A percentile compares a stretch with the other conserved stretches of the same genome.
These are phyloP conservation scores for Exophiala sp. DNA, from an alignment of 2,329 filamentous ascomycete species.

Conservation along the genomic window DNA sequence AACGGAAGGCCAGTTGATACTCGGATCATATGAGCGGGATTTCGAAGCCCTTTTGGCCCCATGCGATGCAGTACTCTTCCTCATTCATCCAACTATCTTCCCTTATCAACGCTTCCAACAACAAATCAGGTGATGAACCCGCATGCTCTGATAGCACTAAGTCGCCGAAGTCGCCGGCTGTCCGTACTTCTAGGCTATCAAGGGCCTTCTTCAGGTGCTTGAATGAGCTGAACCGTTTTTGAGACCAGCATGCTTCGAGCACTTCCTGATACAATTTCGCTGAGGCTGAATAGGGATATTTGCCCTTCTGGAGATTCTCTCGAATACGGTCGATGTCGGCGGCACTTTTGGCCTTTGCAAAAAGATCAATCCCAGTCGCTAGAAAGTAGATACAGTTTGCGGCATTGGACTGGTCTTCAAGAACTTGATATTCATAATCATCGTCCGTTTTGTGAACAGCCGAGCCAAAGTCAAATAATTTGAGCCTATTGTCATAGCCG, in stretches of 20 bases:
- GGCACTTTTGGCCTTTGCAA: background rate
- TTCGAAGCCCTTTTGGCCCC: too few species aligned
- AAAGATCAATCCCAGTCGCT: slow-evolving; percentile 1
- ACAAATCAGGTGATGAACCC: too few species aligned
- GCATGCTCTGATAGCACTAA: too few species aligned
- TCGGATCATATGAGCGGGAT: too few species aligned
- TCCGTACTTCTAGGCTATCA: too few species aligned
- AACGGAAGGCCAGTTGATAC: too few species aligned
- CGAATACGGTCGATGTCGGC: slow-evolving; percentile 2
- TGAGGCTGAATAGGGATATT: background rate
- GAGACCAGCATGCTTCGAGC: slow-evolving; percentile 6
- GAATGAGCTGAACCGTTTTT: background rate
- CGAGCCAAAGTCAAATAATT: slow-evolving; percentile 12
- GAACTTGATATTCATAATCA: slow-evolving; percentile 8
- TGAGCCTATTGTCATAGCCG: slow-evolving; percentile 3
- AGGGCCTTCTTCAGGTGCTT: too few species aligned
- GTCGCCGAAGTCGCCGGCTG: too few species aligned
- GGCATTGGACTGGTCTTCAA: slow-evolving; percentile 4
- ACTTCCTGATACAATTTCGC: slow-evolving; percentile 1
- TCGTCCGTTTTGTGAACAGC: slow-evolving; percentile 6
- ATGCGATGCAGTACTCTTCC: too few species aligned
- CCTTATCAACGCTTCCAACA: too few species aligned
- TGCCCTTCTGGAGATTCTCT: slow-evolving; percentile 1
- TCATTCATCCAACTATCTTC: too few species aligned
- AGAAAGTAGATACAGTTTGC: slow-evolving; percentile 9